These are phyloP conservation scores for Suillus clintonianus DNA, from an alignment of 768 basidiomycete species.

Conservation along the genomic window DNA sequence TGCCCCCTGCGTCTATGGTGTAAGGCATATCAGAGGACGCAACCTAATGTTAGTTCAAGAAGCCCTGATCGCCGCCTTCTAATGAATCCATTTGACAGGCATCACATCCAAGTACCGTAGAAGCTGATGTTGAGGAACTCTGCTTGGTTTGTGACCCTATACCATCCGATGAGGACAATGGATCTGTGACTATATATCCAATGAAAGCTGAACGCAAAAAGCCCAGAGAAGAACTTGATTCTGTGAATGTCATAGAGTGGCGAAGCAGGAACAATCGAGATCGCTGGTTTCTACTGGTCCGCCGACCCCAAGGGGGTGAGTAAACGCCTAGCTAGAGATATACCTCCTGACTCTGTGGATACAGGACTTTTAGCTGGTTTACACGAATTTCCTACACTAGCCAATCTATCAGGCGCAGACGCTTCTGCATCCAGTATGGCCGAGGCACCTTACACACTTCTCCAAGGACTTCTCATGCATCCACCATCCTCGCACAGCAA, in stretches of 20 bases:
- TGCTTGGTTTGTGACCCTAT: slow-evolving; percentile 72
- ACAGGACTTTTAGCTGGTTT: slow-evolving; percentile 88
- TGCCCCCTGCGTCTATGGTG: slow-evolving; percentile 79
- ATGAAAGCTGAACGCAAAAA: slow-evolving; percentile 86
- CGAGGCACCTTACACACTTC: slow-evolving; percentile 37
- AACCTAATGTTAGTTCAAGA: slow-evolving; percentile 10
- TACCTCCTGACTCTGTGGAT: slow-evolving; percentile 7
- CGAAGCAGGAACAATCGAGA: slow-evolving; percentile 35
- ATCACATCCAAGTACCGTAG: slow-evolving; percentile 12
- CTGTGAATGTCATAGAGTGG: slow-evolving; percentile 90
- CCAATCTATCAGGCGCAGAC: slow-evolving; percentile 48
- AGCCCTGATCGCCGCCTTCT: no score
- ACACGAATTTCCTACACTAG: slow-evolving; percentile 78
- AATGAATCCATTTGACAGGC: background rate
- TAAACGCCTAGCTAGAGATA: background rate
- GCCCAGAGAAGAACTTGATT: slow-evolving; percentile 79
- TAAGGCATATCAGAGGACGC: slow-evolving; percentile 49
- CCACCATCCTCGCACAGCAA: slow-evolving; percentile 20
- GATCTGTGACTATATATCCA: slow-evolving; percentile 73
- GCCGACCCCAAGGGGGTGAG: slow-evolving; percentile 80
- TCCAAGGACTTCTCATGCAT: slow-evolving; percentile 41
- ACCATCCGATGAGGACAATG: slow-evolving; percentile 23
- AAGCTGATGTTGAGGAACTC: slow-evolving; percentile 73
- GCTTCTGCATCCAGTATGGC: slow-evolving; percentile 35
- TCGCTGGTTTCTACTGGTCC: slow-evolving; percentile 74